Evolutionary conservation across 202 grass and related monocot genomes (phyloP).

Genomic region (Schoenoplectus triqueter): DNA sequence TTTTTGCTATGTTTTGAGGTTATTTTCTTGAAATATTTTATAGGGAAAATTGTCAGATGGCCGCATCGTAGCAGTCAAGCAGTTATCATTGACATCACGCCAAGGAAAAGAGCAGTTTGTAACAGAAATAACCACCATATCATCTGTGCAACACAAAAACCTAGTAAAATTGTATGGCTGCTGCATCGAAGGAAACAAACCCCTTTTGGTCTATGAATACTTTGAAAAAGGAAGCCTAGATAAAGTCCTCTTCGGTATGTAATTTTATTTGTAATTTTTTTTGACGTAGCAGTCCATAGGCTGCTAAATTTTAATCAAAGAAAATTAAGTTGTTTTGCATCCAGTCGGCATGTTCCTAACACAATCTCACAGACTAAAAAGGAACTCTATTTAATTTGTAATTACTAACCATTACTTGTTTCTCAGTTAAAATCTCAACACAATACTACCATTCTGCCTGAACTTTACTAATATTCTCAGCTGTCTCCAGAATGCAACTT

Average conservation of each 20-base stretch:
- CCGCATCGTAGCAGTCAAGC: conserved; percentile 54
- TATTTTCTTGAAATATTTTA: conserved; percentile 10
- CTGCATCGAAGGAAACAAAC: conserved; percentile 50
- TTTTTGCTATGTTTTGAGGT: neutral
- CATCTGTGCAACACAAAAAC: conserved; percentile 56
- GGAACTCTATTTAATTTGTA: neutral
- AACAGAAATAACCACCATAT: conserved; percentile 58
- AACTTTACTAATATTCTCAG: neutral
- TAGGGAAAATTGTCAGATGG: conserved; percentile 57
- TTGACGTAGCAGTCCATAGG: no score
- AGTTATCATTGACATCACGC: conserved; percentile 48
- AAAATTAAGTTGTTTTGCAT: no score
- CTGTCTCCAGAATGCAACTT: neutral
- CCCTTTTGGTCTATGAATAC: conserved; percentile 58
- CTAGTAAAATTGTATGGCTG: conserved; percentile 59
- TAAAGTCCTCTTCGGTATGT: conserved; percentile 52
- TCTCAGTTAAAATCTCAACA: neutral
- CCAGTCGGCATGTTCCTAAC: no score
- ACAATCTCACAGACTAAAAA: no score
- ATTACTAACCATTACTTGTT: neutral
- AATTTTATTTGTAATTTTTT: neutral
- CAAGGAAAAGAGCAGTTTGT: conserved; percentile 60
- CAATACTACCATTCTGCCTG: neutral
- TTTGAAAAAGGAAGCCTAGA: conserved; percentile 58
- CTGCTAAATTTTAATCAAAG: no score